Evolutionary conservation across 225 moss, liverwort and hornwort genomes (phyloP).

Genomic region (Pleurozium schreberi): DNA sequence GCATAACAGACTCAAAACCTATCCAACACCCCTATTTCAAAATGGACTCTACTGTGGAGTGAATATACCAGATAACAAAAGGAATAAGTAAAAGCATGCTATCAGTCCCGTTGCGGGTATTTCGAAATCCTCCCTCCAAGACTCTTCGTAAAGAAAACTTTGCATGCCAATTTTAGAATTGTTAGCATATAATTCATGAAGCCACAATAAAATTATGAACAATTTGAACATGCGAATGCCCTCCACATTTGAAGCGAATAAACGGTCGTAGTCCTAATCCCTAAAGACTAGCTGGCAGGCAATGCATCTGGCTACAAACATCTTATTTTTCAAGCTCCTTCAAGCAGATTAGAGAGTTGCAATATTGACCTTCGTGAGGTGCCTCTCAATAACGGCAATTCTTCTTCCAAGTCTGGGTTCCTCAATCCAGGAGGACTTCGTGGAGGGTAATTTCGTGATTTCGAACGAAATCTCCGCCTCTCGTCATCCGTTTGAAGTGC

Average conservation of each 20-base stretch:
- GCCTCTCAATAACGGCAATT: conserved; percentile 18
- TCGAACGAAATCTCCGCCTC: conserved; percentile 4
- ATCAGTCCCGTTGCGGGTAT: background rate
- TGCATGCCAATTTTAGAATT: background rate
- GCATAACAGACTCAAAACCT: background rate
- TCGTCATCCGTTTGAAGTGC: conserved; percentile 32
- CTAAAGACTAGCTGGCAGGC: background rate
- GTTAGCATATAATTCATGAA: background rate
- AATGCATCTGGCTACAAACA: background rate
- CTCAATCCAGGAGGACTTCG: background rate
- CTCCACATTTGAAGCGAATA: background rate
- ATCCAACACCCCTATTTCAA: background rate
- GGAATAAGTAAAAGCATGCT: background rate
- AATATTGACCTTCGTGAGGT: conserved; percentile 12
- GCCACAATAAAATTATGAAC: background rate
- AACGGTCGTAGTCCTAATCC: background rate
- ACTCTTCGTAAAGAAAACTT: background rate
- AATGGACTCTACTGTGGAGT: background rate
- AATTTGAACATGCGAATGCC: background rate
- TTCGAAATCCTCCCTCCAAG: background rate
- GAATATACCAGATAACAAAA: background rate
- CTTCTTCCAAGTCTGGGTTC: conserved; percentile 19
- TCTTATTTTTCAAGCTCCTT: background rate
- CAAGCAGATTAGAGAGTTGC: background rate
- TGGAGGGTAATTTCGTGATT: conserved; percentile 9